Percentiles rank a stretch among this genome's conserved stretches.
These are phyloP conservation scores for Bauhinia variegata DNA, from an alignment of 306 rosid species.

Conservation along the genomic window DNA sequence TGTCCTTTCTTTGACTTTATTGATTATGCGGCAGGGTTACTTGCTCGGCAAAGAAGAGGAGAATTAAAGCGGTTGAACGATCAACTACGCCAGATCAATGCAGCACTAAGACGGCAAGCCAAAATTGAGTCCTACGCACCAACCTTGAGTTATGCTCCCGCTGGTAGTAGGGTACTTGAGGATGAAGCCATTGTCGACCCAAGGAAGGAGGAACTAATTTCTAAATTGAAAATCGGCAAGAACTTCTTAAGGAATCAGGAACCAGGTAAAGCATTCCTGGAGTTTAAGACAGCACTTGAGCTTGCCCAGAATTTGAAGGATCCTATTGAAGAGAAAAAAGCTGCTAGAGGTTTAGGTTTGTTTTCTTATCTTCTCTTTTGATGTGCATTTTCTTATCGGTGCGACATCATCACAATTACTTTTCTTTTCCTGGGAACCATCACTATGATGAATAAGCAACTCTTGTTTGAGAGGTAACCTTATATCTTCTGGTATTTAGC, in stretches of 20 bases:
- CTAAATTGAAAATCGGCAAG: conserved; percentile 81
- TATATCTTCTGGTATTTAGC: neutral
- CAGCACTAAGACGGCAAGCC: conserved; percentile 90
- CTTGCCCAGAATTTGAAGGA: conserved; percentile 73
- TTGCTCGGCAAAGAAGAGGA: conserved; percentile 91
- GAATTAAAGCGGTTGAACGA: conserved; percentile 81
- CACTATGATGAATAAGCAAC: too few relatives aligned
- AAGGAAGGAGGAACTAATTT: conserved; percentile 80
- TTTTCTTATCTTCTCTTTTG: conserved; percentile 21
- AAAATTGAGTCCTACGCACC: conserved; percentile 98
- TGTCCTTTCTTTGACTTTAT: conserved; percentile 25
- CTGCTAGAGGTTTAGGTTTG: conserved; percentile 96
- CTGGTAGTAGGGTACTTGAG: conserved; percentile 71
- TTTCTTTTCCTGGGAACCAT: too few relatives aligned
- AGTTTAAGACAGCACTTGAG: conserved; percentile 78
- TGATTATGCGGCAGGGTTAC: conserved; percentile 61
- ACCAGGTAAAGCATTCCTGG: conserved; percentile 69
- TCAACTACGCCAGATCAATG: conserved; percentile 86
- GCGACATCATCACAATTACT: neutral
- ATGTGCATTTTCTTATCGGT: neutral
- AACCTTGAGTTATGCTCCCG: conserved; percentile 85
- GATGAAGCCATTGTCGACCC: conserved; percentile 77
- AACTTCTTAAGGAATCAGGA: conserved; percentile 86
- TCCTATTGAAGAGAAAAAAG: conserved; percentile 90
- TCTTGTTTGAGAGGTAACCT: neutral